Percentiles rank a stretch among this genome's conserved stretches.
These are phyloP conservation scores for Actinomortierella wolfii DNA, from an alignment of 371 early-diverging fungal genomes.

Conservation along the genomic window DNA sequence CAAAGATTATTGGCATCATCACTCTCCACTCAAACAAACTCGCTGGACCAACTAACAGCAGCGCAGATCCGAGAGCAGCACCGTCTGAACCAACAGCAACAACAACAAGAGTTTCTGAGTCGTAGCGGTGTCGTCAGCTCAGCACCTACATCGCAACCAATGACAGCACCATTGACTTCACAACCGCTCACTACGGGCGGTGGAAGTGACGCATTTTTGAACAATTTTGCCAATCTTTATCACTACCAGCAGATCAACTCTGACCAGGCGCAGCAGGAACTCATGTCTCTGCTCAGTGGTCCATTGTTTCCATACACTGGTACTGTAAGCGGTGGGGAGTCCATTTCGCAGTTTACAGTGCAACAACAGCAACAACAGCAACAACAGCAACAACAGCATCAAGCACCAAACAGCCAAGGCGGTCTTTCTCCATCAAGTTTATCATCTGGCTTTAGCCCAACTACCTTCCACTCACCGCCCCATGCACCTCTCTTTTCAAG, in stretches of 20 bases:
- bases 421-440: too few relatives aligned
- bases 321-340: slow-evolving; percentile 25
- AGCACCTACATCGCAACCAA: slow-evolving; percentile 3
- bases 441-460: too few relatives aligned
- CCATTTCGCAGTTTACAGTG: slow-evolving; percentile 17
- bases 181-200: too few relatives aligned
- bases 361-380: slow-evolving; percentile 31
- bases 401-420: not conserved
- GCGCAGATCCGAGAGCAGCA: slow-evolving; percentile 20
- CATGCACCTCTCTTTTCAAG: too few relatives aligned
- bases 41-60: slow-evolving; percentile 12
- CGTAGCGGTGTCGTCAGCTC: slow-evolving; percentile 16
- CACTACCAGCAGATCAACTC: slow-evolving; percentile 44
- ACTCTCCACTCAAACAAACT: not conserved
- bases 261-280: slow-evolving; percentile 39
- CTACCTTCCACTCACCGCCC: too few relatives aligned
- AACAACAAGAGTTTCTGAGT: slow-evolving; percentile 13
- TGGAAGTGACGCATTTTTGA: slow-evolving; percentile 12
- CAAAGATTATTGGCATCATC: not conserved
- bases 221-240: slow-evolving; percentile 31
- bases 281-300: slow-evolving; percentile 32
- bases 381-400: slow-evolving; percentile 33
- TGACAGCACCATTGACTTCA: too few relatives aligned
- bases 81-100: slow-evolving; percentile 18
- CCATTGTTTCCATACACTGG: slow-evolving; percentile 19